phyloP scores from a whole-genome alignment of 78 protist genomes.

The Dictyostelium intermedium region DNA sequence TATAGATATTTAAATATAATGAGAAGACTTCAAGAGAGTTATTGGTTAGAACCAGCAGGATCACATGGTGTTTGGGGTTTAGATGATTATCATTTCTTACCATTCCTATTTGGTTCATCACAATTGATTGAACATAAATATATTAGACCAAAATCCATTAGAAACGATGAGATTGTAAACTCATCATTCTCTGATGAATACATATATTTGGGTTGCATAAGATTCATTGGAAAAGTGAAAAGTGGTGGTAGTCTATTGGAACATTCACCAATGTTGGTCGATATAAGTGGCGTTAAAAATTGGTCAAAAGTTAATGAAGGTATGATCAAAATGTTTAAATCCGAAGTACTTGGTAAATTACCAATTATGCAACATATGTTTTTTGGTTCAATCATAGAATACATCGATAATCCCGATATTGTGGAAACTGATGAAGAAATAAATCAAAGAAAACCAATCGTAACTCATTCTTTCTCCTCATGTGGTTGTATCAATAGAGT shows the following conservation, averaged over 20 bases:
- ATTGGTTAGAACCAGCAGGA: conserved; percentile 98
- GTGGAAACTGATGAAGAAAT: not conserved
- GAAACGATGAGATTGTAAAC: conserved; percentile 20
- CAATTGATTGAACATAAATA: conserved; percentile 88
- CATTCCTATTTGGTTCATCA: conserved; percentile 93
- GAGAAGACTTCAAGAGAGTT: conserved; percentile 85
- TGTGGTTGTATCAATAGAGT: conserved; percentile 56
- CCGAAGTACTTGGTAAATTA: conserved; percentile 87
- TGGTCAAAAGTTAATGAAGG: conserved; percentile 89
- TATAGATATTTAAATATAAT: conserved; percentile 85
- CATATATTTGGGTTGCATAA: conserved; percentile 79
- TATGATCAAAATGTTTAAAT: conserved; percentile 91
- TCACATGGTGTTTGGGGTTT: conserved; percentile 99
- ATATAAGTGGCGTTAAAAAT: conserved; percentile 79
- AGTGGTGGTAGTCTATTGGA: conserved; percentile 83
- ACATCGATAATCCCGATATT: conserved; percentile 2
- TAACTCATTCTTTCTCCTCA: conserved; percentile 34
- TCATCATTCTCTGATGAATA: conserved; percentile 48
- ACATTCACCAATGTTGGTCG: conserved; percentile 90
- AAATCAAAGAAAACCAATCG: conserved; percentile 12
- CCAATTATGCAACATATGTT: conserved; percentile 93
- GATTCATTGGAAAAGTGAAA: conserved; percentile 79
- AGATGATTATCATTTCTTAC: conserved; percentile 97
- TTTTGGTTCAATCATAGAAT: conserved; percentile 82
- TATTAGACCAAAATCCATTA: conserved; percentile 73